Base-by-base conservation (phyloP, 2,329 filamentous ascomycete genomes). In the Venturiaceae sp. region DNA sequence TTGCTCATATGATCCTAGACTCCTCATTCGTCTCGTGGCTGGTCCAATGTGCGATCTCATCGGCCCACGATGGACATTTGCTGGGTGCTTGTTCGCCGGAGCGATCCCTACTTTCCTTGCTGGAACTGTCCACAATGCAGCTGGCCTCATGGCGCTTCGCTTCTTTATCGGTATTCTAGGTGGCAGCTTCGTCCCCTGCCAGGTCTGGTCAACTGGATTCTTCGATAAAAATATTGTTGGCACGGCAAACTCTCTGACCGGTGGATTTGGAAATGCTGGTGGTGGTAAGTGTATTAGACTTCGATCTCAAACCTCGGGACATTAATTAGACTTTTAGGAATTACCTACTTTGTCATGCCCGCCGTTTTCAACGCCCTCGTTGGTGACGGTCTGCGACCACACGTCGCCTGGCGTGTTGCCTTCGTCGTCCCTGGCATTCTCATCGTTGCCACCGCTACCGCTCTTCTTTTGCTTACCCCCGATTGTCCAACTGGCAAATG, bases 171-270 rank as follows among this genome's bases (percentile, higher is more conserved):
- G 88, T 61, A 86, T 92, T 47, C 81, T 92, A 0, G 88, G 88
- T 47, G 87, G 86, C 1, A 82, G 83, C 1, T 92, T 92, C 66
- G 88, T 92, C 0, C 88, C 88, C 14, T 95, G 90, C 70, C 90
- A 95, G 69, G 92, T 95, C 7, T 96, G 91, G 90, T 89, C 87
- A 9, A 96, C 90, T 0, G 90, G 86, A 0, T 96, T 95, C 77
- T 96, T 90, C 70, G 91, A 96, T 74, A 94, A 92, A 76, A 94
- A 92, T 66, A 80, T 96, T 28, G 87, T 96, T 23, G 92, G 92
- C 52, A 92, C 89, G 5, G 89, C 91, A 62, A 96, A 96, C 68
- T 87, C 90, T 3, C 73, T 96, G 16, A 86, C 90, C 1, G 92
- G 85, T 52, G 92, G 92, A 16, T 86, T 89, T 75, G 92, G 91